Conservation (phyloP, 2,329 filamentous ascomycete species). For the Drechslerella coelobrocha region DNA sequence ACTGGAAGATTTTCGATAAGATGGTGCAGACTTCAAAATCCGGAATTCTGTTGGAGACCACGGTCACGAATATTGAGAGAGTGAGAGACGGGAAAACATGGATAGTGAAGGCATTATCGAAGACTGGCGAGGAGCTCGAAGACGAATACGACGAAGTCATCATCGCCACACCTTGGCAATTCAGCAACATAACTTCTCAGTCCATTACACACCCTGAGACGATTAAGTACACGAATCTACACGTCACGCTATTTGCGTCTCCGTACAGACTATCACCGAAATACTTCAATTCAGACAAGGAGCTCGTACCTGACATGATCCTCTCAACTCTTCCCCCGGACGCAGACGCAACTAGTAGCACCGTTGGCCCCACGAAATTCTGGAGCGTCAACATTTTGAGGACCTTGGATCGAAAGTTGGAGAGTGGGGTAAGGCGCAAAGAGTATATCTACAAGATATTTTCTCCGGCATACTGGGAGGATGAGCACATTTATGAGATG, state of each 20-base stretch:
- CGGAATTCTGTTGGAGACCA: slow-evolving; percentile 69
- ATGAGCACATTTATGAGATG: slow-evolving; percentile 52
- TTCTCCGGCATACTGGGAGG: slow-evolving; percentile 62
- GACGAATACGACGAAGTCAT: slow-evolving; percentile 76
- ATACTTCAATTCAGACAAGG: slow-evolving; percentile 74
- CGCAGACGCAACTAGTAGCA: slow-evolving; percentile 60
- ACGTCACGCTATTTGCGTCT: slow-evolving; percentile 88
- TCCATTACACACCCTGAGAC: slow-evolving; percentile 69
- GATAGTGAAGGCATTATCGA: slow-evolving; percentile 53
- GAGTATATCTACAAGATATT: slow-evolving; percentile 74
- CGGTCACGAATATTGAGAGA: slow-evolving; percentile 68
- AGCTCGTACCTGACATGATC: slow-evolving; percentile 72
- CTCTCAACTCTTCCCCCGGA: slow-evolving; percentile 79
- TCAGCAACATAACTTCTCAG: slow-evolving; percentile 68
- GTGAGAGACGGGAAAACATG: slow-evolving; percentile 59
- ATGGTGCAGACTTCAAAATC: slow-evolving; percentile 75
- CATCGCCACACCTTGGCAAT: slow-evolving; percentile 83
- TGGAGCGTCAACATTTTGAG: slow-evolving; percentile 82
- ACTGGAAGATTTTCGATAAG: slow-evolving; percentile 89
- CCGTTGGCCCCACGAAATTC: slow-evolving; percentile 77
- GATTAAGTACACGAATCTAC: slow-evolving; percentile 83
- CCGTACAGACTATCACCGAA: slow-evolving; percentile 72
- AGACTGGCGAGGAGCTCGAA: slow-evolving; percentile 48
- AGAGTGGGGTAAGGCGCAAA: slow-evolving; percentile 59
- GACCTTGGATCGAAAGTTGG: slow-evolving; percentile 67